A percentile compares a stretch with the other conserved stretches of the same genome.
These are phyloP conservation scores for Tricholomella constricta DNA, from an alignment of 768 basidiomycete genomes.

Conservation along the genomic window DNA sequence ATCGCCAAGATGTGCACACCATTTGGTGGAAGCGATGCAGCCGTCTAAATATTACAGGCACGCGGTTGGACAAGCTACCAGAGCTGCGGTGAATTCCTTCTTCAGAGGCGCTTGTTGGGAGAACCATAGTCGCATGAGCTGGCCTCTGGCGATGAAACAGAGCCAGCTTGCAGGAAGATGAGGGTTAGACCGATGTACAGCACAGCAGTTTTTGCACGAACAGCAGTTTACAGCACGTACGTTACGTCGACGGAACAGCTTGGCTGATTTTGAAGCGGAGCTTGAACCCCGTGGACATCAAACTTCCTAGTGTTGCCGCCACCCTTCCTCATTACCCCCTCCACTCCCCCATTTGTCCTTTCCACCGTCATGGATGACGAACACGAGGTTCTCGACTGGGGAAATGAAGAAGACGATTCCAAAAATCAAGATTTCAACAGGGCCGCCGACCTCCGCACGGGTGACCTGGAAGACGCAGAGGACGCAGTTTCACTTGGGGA, in stretches of 20 bases:
- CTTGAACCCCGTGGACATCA: slow-evolving; percentile 7
- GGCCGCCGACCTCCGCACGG: slow-evolving; percentile 22
- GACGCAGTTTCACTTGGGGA: slow-evolving; percentile 72
- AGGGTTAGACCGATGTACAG: not conserved
- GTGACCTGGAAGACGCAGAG: slow-evolving; percentile 53
- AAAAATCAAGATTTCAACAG: slow-evolving; percentile 24
- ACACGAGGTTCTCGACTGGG: slow-evolving; percentile 72
- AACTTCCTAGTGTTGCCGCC: slow-evolving; percentile 15
- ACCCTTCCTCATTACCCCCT: slow-evolving; percentile 16
- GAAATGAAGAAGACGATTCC: slow-evolving; percentile 45
- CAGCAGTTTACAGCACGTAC: slow-evolving; percentile 10
- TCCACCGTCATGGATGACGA: slow-evolving; percentile 62
- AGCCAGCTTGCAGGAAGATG: slow-evolving; percentile 35
- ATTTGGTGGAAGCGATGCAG: slow-evolving; percentile 85
- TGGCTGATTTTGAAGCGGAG: slow-evolving; percentile 21
- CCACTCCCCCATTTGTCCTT: slow-evolving; percentile 14
- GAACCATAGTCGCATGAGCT: slow-evolving; percentile 38
- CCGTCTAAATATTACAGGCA: slow-evolving; percentile 81
- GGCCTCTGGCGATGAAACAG: slow-evolving; percentile 36
- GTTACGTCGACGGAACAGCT: slow-evolving; percentile 20
- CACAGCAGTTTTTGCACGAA: not conserved
- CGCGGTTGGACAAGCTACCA: slow-evolving; percentile 48
- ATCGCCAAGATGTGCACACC: slow-evolving; percentile 44
- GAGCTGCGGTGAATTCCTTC: slow-evolving; percentile 39
- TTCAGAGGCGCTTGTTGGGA: slow-evolving; percentile 43